phyloP scores from a whole-genome alignment of 148 eudicot genomes.

The Pouteria glomerata region DNA sequence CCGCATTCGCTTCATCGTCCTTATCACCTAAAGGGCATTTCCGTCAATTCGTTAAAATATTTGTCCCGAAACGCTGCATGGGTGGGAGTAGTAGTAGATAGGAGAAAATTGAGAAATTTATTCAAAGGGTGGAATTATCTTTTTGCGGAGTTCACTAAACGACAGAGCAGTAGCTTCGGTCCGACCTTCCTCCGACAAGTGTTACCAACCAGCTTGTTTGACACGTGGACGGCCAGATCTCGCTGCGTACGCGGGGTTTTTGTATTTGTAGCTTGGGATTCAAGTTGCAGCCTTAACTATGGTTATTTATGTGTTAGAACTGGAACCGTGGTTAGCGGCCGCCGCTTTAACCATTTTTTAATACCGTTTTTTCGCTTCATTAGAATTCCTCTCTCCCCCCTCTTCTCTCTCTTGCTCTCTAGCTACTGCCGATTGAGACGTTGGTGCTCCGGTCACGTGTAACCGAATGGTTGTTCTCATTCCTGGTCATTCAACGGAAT shows the following conservation, averaged over 20 bases:
- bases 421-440: constrained; percentile 11
- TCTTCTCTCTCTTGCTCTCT: neutral
- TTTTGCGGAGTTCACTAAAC: too few relatives aligned
- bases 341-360: constrained; percentile 14
- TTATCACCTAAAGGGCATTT: too few relatives aligned
- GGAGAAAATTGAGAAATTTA: too few relatives aligned
- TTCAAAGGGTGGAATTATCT: too few relatives aligned
- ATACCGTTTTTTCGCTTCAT: neutral
- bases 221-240: constrained; percentile 23
- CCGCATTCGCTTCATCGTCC: too few relatives aligned
- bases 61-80: too few relatives aligned
- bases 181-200: constrained; percentile 32
- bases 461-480: neutral
- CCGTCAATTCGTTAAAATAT: too few relatives aligned
- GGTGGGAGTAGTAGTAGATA: too few relatives aligned
- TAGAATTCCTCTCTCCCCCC: too few relatives aligned
- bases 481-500: neutral
- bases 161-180: constrained; percentile 14
- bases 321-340: constrained; percentile 12
- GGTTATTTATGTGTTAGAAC: neutral
- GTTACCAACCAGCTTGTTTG: constrained; percentile 14
- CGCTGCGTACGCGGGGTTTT: neutral
- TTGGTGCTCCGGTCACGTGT: neutral
- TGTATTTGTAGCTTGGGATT: neutral
- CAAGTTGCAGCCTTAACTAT: constrained; percentile 3